Evolutionary conservation across 1,284 basidiomycete species (phyloP).

Genomic region (Apiotrichum domesticum): DNA sequence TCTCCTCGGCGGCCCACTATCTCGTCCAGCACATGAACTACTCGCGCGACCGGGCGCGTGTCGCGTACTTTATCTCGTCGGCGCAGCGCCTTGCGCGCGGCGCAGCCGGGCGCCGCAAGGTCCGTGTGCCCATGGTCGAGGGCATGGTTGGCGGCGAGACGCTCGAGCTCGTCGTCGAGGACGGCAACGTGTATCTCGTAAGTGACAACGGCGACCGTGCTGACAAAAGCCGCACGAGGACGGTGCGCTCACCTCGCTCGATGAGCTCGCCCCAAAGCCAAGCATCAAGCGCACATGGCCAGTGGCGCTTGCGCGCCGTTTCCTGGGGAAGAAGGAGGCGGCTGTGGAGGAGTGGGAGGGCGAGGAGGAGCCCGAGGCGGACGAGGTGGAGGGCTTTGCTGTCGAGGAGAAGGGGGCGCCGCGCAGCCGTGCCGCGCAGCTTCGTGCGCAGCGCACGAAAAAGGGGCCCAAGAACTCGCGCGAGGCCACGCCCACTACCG

Average conservation of each 20-base stretch:
- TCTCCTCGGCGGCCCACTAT: slow-evolving; percentile 73
- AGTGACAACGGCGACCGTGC: slow-evolving; percentile 25
- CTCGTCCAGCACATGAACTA: slow-evolving; percentile 71
- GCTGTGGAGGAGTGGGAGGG: slow-evolving; percentile 11
- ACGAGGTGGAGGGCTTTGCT: neutral
- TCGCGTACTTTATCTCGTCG: slow-evolving; percentile 59
- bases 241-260: slow-evolving; percentile 33
- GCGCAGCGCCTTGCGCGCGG: slow-evolving; percentile 69
- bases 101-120: slow-evolving; percentile 32
- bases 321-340: slow-evolving; percentile 7
- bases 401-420: neutral
- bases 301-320: slow-evolving; percentile 21
- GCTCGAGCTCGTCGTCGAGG: slow-evolving; percentile 43
- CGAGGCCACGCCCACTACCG: neutral
- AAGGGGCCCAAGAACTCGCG: neutral
- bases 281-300: slow-evolving; percentile 41
- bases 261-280: slow-evolving; percentile 32
- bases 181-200: slow-evolving; percentile 43
- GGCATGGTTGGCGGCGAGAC: slow-evolving; percentile 29
- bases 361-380: slow-evolving; percentile 2
- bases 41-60: slow-evolving; percentile 61
- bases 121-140: slow-evolving; percentile 43
- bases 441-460: slow-evolving; percentile 13
- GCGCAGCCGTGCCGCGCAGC: slow-evolving; percentile 16
- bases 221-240: slow-evolving; percentile 41